Conservation (phyloP, 1,139 yeast genomes). For the Hyphopichia buzzinii region DNA sequence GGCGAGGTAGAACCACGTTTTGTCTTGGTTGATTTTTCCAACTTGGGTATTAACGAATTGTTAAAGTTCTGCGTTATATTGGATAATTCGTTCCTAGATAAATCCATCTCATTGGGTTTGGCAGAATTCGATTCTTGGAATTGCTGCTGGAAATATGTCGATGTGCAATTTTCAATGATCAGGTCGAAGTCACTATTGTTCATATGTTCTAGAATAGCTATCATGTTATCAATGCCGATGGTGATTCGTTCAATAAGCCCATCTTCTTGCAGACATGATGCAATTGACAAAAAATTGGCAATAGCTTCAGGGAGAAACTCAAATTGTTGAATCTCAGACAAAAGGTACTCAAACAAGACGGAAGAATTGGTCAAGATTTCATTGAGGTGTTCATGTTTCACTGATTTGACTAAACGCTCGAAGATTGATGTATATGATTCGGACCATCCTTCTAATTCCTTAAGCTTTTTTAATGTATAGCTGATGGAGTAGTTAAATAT, state of each 20-base stretch:
- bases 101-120: neutral
- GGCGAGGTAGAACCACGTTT: conserved; percentile 33
- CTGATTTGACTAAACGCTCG: conserved; percentile 35
- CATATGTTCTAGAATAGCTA: conserved; percentile 23
- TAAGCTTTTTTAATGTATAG: conserved; percentile 42
- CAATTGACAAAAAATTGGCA: conserved; percentile 8
- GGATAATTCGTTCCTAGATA: neutral
- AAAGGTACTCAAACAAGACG: conserved; percentile 41
- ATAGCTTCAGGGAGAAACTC: conserved; percentile 19
- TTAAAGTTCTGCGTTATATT: neutral
- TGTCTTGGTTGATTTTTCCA: conserved; percentile 2
- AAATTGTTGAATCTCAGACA: conserved; percentile 27
- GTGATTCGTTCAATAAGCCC: conserved; percentile 2
- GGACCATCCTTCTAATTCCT: conserved; percentile 58
- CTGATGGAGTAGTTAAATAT: conserved; percentile 42
- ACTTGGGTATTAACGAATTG: neutral
- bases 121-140: conserved; percentile 9
- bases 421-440: conserved; percentile 39
- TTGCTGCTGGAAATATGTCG: conserved; percentile 29
- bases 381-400: conserved; percentile 48
- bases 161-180: conserved; percentile 28
- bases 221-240: conserved; percentile 10
- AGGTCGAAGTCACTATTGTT: conserved; percentile 40
- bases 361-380: conserved; percentile 58
- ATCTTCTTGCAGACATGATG: conserved; percentile 3